Percentiles rank a stretch among this genome's conserved stretches.
phyloP scores from a whole-genome alignment of 2,329 filamentous ascomycete species.

The Cordyceps tenuipes region DNA sequence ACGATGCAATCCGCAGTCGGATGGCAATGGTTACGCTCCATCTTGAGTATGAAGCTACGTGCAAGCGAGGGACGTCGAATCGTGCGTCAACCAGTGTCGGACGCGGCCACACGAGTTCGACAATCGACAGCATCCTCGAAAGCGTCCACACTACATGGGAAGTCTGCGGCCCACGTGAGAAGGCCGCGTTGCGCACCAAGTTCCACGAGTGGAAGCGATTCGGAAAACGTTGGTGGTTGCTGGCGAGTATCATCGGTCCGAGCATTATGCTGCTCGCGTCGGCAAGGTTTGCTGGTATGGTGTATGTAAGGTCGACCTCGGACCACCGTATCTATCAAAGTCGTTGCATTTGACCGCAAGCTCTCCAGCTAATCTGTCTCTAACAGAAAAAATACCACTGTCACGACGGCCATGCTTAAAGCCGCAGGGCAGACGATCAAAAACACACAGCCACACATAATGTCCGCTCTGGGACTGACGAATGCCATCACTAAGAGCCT shows the following conservation, averaged over 20 bases:
- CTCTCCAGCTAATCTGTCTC: neutral
- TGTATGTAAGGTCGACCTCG: neutral
- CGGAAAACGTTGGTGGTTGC: conserved; percentile 7
- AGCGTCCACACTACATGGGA: neutral
- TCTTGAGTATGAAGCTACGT: conserved; percentile 1
- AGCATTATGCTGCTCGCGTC: neutral
- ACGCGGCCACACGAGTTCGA: neutral
- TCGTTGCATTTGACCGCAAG: neutral
- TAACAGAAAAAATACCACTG: neutral
- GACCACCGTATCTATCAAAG: no score
- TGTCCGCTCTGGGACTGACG: neutral
- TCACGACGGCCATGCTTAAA: neutral
- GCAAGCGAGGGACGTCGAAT: neutral
- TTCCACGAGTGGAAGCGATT: conserved; percentile 10
- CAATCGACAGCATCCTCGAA: conserved; percentile 6
- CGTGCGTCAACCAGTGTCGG: neutral
- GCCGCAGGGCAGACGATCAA: neutral
- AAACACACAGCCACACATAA: neutral
- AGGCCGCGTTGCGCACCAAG: neutral
- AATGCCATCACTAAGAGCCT: neutral
- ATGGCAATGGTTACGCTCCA: conserved; percentile 8
- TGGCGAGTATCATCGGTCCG: neutral
- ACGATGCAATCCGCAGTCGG: conserved; percentile 3
- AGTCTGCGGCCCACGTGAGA: neutral
- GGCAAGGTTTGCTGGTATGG: neutral